These are phyloP conservation scores for Diplodia scrobiculata DNA, from an alignment of 2,329 filamentous ascomycete genomes.

Conservation along the genomic window DNA sequence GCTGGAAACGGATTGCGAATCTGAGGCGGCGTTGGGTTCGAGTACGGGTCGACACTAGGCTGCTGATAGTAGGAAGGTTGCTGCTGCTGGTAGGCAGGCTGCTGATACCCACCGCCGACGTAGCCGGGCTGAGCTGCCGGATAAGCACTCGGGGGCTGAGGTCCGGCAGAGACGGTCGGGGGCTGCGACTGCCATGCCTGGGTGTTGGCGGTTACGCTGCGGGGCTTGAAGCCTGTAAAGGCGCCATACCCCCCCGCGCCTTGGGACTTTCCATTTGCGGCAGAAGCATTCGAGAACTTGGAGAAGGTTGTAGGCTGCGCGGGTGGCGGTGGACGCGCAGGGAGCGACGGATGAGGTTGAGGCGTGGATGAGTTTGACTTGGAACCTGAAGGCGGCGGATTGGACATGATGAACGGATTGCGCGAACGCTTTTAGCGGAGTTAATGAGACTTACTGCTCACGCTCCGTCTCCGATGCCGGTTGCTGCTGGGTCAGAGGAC, in stretches of 20 bases:
- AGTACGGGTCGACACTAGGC: slow-evolving; percentile 50
- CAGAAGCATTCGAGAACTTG: slow-evolving; percentile 48
- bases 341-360: slow-evolving; percentile 64
- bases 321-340: slow-evolving; percentile 72
- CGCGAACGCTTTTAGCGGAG: slow-evolving; percentile 26
- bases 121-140: slow-evolving; percentile 47
- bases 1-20: slow-evolving; percentile 80
- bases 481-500: slow-evolving; percentile 23
- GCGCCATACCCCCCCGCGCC: slow-evolving; percentile 44
- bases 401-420: slow-evolving; percentile 67
- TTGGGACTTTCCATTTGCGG: slow-evolving; percentile 46
- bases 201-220: slow-evolving; percentile 56
- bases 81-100: slow-evolving; percentile 45
- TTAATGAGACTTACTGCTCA: slow-evolving; percentile 30
- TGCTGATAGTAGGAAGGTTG: slow-evolving; percentile 52
- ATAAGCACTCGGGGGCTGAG: slow-evolving; percentile 40
- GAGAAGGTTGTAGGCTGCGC: slow-evolving; percentile 48
- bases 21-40: slow-evolving; percentile 59
- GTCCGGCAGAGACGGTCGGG: slow-evolving; percentile 38
- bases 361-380: slow-evolving; percentile 37
- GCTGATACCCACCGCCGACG: slow-evolving; percentile 45
- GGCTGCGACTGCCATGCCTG: slow-evolving; percentile 42
- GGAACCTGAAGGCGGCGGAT: slow-evolving; percentile 77
- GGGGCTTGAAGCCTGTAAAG: slow-evolving; percentile 62
- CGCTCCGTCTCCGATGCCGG: slow-evolving; percentile 29